These are phyloP conservation scores for Antarctomyces pellizariae DNA, from an alignment of 495 filamentous ascomycete genomes.

Conservation along the genomic window DNA sequence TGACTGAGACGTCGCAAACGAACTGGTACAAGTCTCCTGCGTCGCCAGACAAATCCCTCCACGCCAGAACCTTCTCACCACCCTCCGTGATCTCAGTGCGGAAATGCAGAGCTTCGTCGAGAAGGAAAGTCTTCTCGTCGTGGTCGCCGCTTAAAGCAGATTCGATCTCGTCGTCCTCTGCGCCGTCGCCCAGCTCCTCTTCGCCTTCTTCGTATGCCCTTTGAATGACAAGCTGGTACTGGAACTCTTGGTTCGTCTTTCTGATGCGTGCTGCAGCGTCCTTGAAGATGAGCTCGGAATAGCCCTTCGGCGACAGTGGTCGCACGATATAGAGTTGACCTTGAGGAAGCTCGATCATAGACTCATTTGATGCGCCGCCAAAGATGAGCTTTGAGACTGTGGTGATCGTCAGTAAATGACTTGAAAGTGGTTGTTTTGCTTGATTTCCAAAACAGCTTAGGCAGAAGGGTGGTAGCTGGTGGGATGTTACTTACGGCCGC, in stretches of 20 bases:
- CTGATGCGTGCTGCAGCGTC: conserved; percentile 83
- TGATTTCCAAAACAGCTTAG: no score
- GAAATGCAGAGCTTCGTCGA: conserved; percentile 80
- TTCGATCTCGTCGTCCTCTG: conserved; percentile 49
- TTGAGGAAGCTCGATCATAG: conserved; percentile 80
- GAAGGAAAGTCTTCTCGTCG: conserved; percentile 90
- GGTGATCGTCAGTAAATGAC: conserved; percentile 7
- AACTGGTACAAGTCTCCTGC: conserved; percentile 88
- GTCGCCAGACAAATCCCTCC: conserved; percentile 88
- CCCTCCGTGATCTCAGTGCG: conserved; percentile 57
- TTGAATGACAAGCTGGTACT: conserved; percentile 92
- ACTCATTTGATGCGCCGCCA: conserved; percentile 76
- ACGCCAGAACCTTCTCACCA: conserved; percentile 65
- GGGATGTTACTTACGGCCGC: no score
- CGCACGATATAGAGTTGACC: conserved; percentile 94
- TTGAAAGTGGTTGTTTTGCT: no score
- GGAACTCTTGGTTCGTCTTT: conserved; percentile 76
- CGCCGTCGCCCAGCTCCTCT: conserved; percentile 71
- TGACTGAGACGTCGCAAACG: conserved; percentile 58
- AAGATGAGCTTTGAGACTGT: conserved; percentile 82
- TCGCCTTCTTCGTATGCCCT: conserved; percentile 94
- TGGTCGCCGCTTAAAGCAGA: conserved; percentile 38
- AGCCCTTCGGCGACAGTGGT: conserved; percentile 84
- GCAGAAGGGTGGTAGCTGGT: no score
- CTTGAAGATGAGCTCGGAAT: conserved; percentile 96